These are phyloP conservation scores for Coemansia sp. DNA, from an alignment of 192 early-diverging fungal species.

Conservation along the genomic window DNA sequence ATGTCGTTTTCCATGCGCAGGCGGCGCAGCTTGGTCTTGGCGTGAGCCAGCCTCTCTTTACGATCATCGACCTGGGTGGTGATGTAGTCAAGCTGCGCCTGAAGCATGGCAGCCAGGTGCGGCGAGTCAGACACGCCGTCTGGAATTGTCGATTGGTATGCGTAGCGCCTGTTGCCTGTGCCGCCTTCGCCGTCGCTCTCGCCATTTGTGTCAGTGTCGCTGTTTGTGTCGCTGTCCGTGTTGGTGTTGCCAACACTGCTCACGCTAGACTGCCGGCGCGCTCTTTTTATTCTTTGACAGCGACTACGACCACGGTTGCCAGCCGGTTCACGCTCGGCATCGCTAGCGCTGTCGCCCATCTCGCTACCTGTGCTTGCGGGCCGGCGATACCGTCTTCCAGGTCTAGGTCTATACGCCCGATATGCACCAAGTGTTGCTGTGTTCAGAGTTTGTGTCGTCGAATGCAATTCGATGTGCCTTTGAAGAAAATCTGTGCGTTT, in stretches of 20 bases:
- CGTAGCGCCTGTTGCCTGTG: neutral
- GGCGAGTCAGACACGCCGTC: constrained; percentile 10
- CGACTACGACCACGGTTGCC: no score
- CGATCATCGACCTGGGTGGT: constrained; percentile 20
- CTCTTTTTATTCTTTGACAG: no score
- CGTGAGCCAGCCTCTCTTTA: constrained; percentile 12
- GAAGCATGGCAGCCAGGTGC: constrained; percentile 14
- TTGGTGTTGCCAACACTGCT: neutral
- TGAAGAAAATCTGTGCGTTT: constrained; percentile 64
- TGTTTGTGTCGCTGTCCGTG: constrained; percentile 1
- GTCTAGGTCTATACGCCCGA: no score
- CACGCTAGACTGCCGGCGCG: no score
- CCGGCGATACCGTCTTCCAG: no score
- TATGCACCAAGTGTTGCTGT: no score
- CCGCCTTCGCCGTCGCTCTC: neutral
- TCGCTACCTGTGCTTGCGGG: no score
- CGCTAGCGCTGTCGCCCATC: no score
- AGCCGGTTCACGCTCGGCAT: no score
- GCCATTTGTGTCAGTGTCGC: neutral
- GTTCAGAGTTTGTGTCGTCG: no score
- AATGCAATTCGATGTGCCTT: constrained; percentile 58
- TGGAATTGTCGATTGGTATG: neutral
- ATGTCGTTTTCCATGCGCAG: constrained; percentile 44
- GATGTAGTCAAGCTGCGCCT: constrained; percentile 31
- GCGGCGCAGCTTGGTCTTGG: constrained; percentile 26